Conservation (phyloP, 208 protist species). For the Leishmania gerbilli region DNA sequence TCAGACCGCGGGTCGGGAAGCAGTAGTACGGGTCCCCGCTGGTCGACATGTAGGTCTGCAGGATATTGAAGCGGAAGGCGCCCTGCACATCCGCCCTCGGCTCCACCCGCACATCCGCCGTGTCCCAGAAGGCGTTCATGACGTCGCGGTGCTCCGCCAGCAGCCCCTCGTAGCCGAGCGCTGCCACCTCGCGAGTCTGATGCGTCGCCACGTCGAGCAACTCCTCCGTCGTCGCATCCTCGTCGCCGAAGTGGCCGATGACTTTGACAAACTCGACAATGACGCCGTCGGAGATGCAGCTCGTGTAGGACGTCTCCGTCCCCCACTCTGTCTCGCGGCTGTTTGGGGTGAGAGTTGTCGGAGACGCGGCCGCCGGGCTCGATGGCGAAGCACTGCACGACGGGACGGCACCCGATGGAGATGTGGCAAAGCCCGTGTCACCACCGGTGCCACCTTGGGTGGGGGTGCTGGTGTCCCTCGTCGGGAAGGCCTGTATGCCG, state of each 20-base stretch:
- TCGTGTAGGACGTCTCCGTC: conserved; percentile 80
- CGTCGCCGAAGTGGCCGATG: conserved; percentile 78
- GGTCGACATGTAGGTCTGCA: conserved; percentile 76
- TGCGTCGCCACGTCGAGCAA: conserved; percentile 74
- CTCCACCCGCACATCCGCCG: conserved; percentile 65
- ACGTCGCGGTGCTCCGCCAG: conserved; percentile 57
- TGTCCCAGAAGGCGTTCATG: conserved; percentile 79
- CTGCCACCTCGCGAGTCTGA: conserved; percentile 57
- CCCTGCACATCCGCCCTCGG: conserved; percentile 61
- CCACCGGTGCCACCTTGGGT: conserved; percentile 4
- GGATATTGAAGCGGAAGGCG: conserved; percentile 85
- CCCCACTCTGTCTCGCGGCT: conserved; percentile 62
- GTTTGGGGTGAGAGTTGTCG: conserved; percentile 51
- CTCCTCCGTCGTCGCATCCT: conserved; percentile 81
- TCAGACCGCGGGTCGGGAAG: conserved; percentile 80
- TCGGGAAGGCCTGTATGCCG: conserved; percentile 11
- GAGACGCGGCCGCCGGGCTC: conserved; percentile 8
- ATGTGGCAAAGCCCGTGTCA: conserved; percentile 19
- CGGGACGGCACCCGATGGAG: conserved; percentile 3
- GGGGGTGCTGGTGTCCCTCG: conserved; percentile 6
- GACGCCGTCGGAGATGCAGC: conserved; percentile 71
- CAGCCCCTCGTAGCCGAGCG: conserved; percentile 60
- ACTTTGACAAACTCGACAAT: conserved; percentile 81
- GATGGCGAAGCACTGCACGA: conserved; percentile 19
- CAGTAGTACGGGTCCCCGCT: conserved; percentile 42